Percentiles rank a stretch among this genome's conserved stretches.
Conservation (phyloP, 1,139 yeast species). For the Wickerhamomyces sp. region DNA sequence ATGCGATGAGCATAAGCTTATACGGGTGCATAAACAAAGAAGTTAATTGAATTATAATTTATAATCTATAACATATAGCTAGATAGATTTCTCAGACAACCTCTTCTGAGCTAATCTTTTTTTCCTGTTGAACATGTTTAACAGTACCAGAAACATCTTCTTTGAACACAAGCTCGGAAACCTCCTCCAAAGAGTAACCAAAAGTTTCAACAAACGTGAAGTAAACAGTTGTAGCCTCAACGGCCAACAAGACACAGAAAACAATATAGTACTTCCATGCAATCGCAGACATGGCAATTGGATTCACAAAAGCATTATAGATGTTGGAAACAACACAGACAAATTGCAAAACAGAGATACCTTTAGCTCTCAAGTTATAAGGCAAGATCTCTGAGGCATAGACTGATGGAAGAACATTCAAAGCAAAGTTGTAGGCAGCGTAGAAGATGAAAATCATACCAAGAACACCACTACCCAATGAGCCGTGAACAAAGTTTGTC, state of each 20-base stretch:
- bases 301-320: constrained; percentile 45
- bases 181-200: constrained; percentile 47
- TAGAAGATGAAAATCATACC: constrained; percentile 32
- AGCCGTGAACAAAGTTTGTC: constrained; percentile 22
- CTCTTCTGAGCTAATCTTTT: too few relatives aligned
- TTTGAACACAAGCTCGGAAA: constrained; percentile 26
- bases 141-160: too few relatives aligned
- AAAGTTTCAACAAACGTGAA: constrained; percentile 44
- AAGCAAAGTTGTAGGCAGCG: constrained; percentile 27
- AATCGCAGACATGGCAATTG: constrained; percentile 52
- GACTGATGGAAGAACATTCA: constrained; percentile 27
- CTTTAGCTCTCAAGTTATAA: constrained; percentile 32
- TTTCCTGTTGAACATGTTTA: too few relatives aligned
- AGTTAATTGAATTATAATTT: too few relatives aligned
- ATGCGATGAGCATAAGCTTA: too few relatives aligned
- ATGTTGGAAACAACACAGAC: constrained; percentile 27
- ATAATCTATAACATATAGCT: too few relatives aligned
- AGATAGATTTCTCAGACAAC: too few relatives aligned
- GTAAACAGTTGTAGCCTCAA: constrained; percentile 33
- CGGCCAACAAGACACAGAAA: constrained; percentile 34
- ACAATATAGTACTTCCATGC: constrained; percentile 57
- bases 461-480: constrained; percentile 29
- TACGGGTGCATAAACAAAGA: too few relatives aligned
- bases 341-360: constrained; percentile 24
- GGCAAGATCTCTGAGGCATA: constrained; percentile 36